These are phyloP conservation scores for Acanthamoeba royreba DNA, from an alignment of 208 protist species.

Conservation along the genomic window DNA sequence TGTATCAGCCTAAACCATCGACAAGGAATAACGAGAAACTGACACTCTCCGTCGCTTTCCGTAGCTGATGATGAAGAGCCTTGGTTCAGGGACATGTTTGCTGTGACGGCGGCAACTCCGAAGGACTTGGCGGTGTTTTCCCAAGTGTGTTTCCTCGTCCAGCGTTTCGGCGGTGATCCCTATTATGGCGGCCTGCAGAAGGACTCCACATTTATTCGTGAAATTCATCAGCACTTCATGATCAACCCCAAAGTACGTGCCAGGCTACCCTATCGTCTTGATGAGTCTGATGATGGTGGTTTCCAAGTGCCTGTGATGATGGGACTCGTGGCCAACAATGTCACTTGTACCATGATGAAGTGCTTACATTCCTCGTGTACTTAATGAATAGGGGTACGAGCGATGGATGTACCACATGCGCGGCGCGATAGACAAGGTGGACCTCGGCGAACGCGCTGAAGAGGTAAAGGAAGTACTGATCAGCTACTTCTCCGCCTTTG, in stretches of 20 bases:
- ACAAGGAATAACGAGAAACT: background rate
- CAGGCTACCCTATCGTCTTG: background rate
- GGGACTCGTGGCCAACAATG: background rate
- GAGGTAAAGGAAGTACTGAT: background rate
- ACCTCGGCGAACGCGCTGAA: background rate
- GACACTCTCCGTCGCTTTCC: background rate
- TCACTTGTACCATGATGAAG: background rate
- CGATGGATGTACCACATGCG: background rate
- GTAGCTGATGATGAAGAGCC: background rate
- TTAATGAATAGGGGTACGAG: background rate
- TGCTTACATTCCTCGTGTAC: background rate
- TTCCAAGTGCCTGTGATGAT: background rate
- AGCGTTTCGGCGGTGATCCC: background rate
- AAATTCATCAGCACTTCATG: background rate
- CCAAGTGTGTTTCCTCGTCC: background rate
- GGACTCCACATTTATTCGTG: background rate
- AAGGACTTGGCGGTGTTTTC: background rate
- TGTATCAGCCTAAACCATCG: background rate
- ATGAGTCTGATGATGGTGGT: background rate
- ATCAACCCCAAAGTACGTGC: background rate
- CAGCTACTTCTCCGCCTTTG: background rate
- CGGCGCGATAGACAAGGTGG: background rate
- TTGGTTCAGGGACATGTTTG: background rate
- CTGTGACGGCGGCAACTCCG: background rate
- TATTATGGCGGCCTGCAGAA: background rate